Percentiles rank a stretch among this genome's conserved stretches.
phyloP scores from a whole-genome alignment of 2,329 filamentous ascomycete species.

The Aspergillus brasiliensis region DNA sequence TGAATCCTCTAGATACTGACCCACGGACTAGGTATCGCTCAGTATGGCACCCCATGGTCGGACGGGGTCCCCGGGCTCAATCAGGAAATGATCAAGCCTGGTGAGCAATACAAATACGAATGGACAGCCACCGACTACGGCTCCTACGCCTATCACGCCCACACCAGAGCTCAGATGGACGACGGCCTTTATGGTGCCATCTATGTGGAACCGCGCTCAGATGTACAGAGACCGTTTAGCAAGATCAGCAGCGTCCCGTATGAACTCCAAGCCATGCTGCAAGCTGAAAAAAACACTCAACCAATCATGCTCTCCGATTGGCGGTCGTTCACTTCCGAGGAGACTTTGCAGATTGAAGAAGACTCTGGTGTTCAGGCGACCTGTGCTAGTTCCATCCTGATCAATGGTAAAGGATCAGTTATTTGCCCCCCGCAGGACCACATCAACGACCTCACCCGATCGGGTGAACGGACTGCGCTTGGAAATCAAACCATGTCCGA shows the following conservation, averaged over 20 bases:
- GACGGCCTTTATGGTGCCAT: conserved; percentile 61
- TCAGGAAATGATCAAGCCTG: conserved; percentile 56
- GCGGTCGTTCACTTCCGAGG: conserved; percentile 55
- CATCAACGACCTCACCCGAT: conserved; percentile 37
- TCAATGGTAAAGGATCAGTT: conserved; percentile 63
- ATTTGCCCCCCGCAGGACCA: conserved; percentile 53
- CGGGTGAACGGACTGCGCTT: conserved; percentile 23
- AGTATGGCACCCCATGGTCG: conserved; percentile 57
- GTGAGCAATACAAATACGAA: conserved; percentile 52
- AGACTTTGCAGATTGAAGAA: conserved; percentile 38
- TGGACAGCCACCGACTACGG: conserved; percentile 59
- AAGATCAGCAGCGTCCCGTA: conserved; percentile 48
- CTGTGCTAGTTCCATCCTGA: conserved; percentile 62
- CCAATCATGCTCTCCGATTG: conserved; percentile 60
- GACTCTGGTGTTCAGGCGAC: not conserved
- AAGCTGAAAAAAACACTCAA: conserved; percentile 51
- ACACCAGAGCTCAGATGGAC: conserved; percentile 57
- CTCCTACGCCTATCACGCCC: conserved; percentile 60
- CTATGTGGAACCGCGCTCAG: conserved; percentile 29
- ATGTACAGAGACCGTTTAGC: conserved; percentile 52
- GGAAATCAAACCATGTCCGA: conserved; percentile 29
- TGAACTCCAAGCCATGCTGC: conserved; percentile 48
- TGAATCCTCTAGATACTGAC: not conserved
- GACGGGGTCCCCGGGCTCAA: conserved; percentile 62
- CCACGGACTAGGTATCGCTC: conserved; percentile 29